These are phyloP conservation scores for Tricholoma flavovirens DNA, from an alignment of 768 basidiomycete species.

Conservation along the genomic window DNA sequence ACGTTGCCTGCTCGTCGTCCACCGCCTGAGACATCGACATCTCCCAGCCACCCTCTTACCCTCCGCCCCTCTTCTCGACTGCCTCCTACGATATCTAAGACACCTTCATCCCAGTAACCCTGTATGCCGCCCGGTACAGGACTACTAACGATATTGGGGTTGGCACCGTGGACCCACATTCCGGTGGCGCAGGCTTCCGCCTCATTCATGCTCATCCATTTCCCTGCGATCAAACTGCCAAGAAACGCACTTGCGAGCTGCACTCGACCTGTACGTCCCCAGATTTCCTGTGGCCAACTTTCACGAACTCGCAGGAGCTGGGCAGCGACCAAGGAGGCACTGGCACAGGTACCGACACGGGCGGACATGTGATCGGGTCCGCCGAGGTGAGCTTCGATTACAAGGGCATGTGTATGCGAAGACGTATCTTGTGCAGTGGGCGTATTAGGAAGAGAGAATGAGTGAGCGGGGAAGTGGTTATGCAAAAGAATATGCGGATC, in stretches of 20 bases:
- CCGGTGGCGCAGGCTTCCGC: conserved; percentile 76
- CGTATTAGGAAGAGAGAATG: conserved; percentile 68
- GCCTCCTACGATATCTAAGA: conserved; percentile 74
- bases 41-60: conserved; percentile 78
- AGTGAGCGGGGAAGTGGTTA: conserved; percentile 58
- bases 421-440: conserved; percentile 78
- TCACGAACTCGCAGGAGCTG: conserved; percentile 78
- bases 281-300: conserved; percentile 70
- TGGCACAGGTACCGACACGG: conserved; percentile 69
- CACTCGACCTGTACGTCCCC: conserved; percentile 70
- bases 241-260: conserved; percentile 76
- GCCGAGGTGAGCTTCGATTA: conserved; percentile 69
- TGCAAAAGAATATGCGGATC: conserved; percentile 68
- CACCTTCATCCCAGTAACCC: conserved; percentile 73
- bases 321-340: conserved; percentile 64
- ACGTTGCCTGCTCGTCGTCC: conserved; percentile 59
- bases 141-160: conserved; percentile 17
- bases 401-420: conserved; percentile 70
- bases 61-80: conserved; percentile 66
- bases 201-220: conserved; percentile 68
- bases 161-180: conserved; percentile 64
- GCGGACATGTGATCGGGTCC: conserved; percentile 74
- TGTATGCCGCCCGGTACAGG: conserved; percentile 19
- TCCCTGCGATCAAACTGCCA: conserved; percentile 63
- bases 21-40: conserved; percentile 65